Evolutionary conservation across 2,329 filamentous ascomycete species (phyloP).

Genomic region (Neonectria neomacrospora): DNA sequence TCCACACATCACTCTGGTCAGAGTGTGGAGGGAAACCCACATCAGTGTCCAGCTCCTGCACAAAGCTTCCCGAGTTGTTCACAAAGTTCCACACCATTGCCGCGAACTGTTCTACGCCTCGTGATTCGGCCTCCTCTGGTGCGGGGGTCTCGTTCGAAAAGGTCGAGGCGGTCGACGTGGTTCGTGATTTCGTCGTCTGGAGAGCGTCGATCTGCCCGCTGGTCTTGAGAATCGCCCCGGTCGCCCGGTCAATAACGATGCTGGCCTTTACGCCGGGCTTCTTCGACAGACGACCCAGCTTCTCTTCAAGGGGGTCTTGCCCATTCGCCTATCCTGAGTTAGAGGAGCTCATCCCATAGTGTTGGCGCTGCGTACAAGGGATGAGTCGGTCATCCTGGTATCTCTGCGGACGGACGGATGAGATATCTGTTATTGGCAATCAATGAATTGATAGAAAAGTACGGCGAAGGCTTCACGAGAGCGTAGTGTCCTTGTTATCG

Average conservation of each 20-base stretch:
- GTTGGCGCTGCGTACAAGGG: slow-evolving; percentile 33
- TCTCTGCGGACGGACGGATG: neutral
- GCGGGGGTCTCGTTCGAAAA: slow-evolving; percentile 59
- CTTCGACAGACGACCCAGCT: slow-evolving; percentile 76
- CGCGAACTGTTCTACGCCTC: slow-evolving; percentile 77
- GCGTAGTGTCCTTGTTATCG: slow-evolving; percentile 24
- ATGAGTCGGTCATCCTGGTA: slow-evolving; percentile 40
- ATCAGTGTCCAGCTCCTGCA: slow-evolving; percentile 79
- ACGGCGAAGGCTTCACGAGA: slow-evolving; percentile 12
- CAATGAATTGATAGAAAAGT: slow-evolving; percentile 5
- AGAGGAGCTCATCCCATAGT: slow-evolving; percentile 8
- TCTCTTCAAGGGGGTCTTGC: slow-evolving; percentile 71
- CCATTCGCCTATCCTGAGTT: slow-evolving; percentile 52
- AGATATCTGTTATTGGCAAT: neutral
- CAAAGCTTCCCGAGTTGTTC: slow-evolving; percentile 73
- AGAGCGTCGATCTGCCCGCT: slow-evolving; percentile 75
- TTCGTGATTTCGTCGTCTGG: slow-evolving; percentile 51
- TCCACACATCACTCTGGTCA: slow-evolving; percentile 8
- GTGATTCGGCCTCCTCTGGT: slow-evolving; percentile 60
- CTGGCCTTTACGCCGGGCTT: slow-evolving; percentile 84
- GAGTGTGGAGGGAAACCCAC: slow-evolving; percentile 51
- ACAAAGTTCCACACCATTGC: slow-evolving; percentile 81
- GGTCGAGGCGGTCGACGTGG: slow-evolving; percentile 52
- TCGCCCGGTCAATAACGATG: slow-evolving; percentile 77
- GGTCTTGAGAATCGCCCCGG: slow-evolving; percentile 79